Base-by-base conservation (phyloP, 768 basidiomycete species). In the Mycena sanguinolenta region DNA sequence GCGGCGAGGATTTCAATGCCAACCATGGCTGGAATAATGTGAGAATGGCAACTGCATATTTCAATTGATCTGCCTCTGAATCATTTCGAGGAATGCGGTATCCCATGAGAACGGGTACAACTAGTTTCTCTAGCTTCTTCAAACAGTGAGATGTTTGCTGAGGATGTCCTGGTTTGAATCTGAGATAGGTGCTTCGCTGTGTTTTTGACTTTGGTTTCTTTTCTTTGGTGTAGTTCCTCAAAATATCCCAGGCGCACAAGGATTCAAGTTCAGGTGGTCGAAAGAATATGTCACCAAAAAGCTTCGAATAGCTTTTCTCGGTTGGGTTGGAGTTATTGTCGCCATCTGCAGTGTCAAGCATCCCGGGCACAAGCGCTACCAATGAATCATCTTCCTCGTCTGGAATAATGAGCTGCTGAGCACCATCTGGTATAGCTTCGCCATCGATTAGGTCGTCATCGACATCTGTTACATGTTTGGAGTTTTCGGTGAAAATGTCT, bases 401-500 rank as follows among this genome's bases (percentile, higher is more conserved):
- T 2, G 63, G 53, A n/a, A 64, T 57, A 34, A 23, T 57, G 30
- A 64, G 16, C 16, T 36, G 17, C 27, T 44, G 17, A 67, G 38
- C 27, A 30, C 28, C 52, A 28, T n/a, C n/a, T n/a, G n/a, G n/a
- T n/a, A n/a, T n/a, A n/a, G n/a, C n/a, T n/a, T 53, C 14, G 6
- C 1, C 12, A 12, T 53, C 27, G 5, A 30, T 27, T 30, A 17
- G 27, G 14, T 53, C 27, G 17, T 30, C 27, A 13, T 14, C 27
- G 27, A 30, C 27, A 6, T 53, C 52, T 53, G 52, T 17, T 28
- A 5, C 52, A 53, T 28, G 27, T 17, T 53, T 53, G 16, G 17
- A 53, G 28, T 53, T 50, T 7, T 14, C 16, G 23, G 79, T 76
- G 21, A 81, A 72, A 2, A 80, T 54, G 3, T 64, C 63, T 13